Base-by-base conservation (phyloP, 768 basidiomycete genomes). In the Nidula microcarpa region DNA sequence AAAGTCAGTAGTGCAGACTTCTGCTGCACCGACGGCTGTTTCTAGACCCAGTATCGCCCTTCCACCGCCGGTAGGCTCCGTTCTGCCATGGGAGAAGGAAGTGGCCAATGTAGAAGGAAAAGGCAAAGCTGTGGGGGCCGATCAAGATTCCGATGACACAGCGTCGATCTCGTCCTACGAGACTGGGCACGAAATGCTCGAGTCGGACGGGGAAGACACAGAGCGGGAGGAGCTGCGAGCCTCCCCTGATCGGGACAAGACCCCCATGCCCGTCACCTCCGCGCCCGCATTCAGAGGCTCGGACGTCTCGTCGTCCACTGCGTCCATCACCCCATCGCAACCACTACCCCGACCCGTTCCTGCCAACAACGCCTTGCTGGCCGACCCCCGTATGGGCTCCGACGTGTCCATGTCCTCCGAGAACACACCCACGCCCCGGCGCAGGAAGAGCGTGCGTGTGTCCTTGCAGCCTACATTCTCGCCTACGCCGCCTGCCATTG, bases 401-500 rank as follows among this genome's bases (percentile, higher is more conserved):
- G 13, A 46, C 13, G 11, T 23, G 14, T 46, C 13, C 44, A 5
- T 2, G 5, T 10, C 44, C 14, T 46, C 37, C 11, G 37, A 41
- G 1, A 11, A 11, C 37, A 16, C 37, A 11, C 23, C 23, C 23
- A 23, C 23, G 8, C 63, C 73, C 6, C 65, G 66, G 51, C 67
- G 78, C 49, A 65, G 78, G 58, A 92, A 92, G 69, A 90, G 88
- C 60, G 91, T 93, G 34, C 74, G 91, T 6, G 85, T 93, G 49
- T 89, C 87, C 32, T 66, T 91, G 36, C 78, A 84, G 43, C 91
- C 91, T 8, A 89, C 87, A 34, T 90, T 87, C 64, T 87, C 87
- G 5, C 70, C 83, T 0, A 79, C 89, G 1, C 87, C 89, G 6
- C 87, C 86, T 37, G 84, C 83, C 36, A 64, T 79, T 45, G 79